Evolutionary conservation across 371 early-diverging fungal species (phyloP), one percentile per base, ranked within the genome.

Genomic region (Mucor mucedo): DNA sequence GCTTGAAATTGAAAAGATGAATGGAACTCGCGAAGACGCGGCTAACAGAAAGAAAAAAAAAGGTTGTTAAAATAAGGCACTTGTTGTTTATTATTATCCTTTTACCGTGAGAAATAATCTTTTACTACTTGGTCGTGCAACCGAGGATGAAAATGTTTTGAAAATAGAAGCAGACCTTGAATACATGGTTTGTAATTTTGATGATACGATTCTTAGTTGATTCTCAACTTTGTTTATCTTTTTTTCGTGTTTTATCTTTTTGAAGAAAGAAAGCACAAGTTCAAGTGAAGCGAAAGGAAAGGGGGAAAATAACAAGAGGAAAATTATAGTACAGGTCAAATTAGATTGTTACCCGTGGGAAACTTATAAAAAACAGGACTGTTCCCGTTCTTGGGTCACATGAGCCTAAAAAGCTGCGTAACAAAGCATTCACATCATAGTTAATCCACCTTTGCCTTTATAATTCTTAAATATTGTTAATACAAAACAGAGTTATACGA

Each of bases 11-110:
- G 21, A 6, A 65, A 55, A 3, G 81, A 71, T 4, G 66, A 59
- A 53, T 84, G 83, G 62, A 86, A 84, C n/a, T 21, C 16, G 45
- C 71, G 73, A 33, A 35, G 4, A 35, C 35, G 35, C 35, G 35
- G 6, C 35, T 35, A 8, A 35, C 0, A n/a, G n/a, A n/a, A n/a
- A n/a, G n/a, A n/a, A n/a, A n/a, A n/a, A n/a, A 8, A 35, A 8
- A 35, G 35, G 39, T 9, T 42, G 38, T 8, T n/a, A 21, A 21
- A 21, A 21, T 48, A 40, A 40, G 27, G 10, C 16, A 3, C n/a
- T 39, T 21, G 11, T n/a, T 33, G 9, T 21, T 40, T 14, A 14
- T 13, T 52, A 14, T 11, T 16, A 7, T 42, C 41, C 29, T 47
- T 30, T 61, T 66, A 66, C 67, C 67, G 67, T 66, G 67, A 62